Evolutionary conservation across 2,329 filamentous ascomycete species (phyloP).

Genomic region (Penicillium rolfsii): DNA sequence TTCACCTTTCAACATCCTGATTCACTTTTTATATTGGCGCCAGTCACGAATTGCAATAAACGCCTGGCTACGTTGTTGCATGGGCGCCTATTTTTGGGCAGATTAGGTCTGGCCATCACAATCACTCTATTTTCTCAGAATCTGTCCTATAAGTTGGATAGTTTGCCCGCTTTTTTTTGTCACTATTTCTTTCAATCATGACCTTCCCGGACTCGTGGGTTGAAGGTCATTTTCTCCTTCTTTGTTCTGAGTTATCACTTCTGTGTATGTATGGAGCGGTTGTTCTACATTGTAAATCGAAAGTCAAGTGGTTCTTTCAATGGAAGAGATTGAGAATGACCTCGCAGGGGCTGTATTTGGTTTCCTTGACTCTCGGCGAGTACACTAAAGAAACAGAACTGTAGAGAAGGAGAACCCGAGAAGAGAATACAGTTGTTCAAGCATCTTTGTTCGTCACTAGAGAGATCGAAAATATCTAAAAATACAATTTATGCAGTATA

Average conservation of each 20-base stretch:
- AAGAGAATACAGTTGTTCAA: background rate
- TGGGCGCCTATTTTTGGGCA: slow-evolving; percentile 13
- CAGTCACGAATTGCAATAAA: slow-evolving; percentile 18
- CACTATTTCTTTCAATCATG: background rate
- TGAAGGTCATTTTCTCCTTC: slow-evolving; percentile 19
- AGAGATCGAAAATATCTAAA: slow-evolving; percentile 29
- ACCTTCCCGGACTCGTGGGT: slow-evolving; percentile 17
- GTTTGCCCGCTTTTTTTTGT: slow-evolving; percentile 4
- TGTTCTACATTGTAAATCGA: slow-evolving; percentile 13
- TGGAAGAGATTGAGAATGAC: background rate
- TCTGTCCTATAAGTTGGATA: slow-evolving; percentile 14
- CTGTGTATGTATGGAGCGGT: slow-evolving; percentile 21
- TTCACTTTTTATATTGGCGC: slow-evolving; percentile 29
- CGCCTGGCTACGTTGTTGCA: slow-evolving; percentile 8
- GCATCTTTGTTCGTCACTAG: slow-evolving; percentile 17
- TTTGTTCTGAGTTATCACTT: slow-evolving; percentile 15
- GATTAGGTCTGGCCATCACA: slow-evolving; percentile 19
- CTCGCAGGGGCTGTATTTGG: no score
- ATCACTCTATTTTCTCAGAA: slow-evolving; percentile 14
- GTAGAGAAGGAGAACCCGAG: no score
- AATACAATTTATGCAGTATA: slow-evolving; percentile 35
- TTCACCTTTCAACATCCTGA: slow-evolving; percentile 18
- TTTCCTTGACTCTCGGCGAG: no score
- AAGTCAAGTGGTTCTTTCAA: background rate
- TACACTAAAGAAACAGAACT: no score